A percentile compares a stretch with the other conserved stretches of the same genome.
phyloP scores from a whole-genome alignment of 192 early-diverging fungal species.

The Radiomyces spectabilis region DNA sequence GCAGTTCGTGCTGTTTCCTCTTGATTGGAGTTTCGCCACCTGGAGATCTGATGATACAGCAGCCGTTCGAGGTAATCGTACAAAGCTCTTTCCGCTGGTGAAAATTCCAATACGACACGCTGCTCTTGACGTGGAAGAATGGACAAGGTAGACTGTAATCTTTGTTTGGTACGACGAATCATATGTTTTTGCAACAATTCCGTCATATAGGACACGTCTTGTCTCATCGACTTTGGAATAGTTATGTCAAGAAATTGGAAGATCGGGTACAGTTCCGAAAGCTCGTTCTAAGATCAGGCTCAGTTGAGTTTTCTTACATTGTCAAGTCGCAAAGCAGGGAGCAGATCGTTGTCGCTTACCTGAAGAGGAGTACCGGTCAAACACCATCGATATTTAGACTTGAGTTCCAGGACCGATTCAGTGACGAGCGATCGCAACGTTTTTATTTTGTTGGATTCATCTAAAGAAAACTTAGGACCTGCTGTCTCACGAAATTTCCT shows the following conservation, averaged over 20 bases:
- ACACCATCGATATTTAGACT: slow-evolving; percentile 13
- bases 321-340: background rate
- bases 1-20: background rate
- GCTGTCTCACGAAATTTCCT: background rate
- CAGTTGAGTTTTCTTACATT: too few species aligned
- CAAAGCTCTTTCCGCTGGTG: slow-evolving; percentile 7
- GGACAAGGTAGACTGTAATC: background rate
- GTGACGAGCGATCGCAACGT: background rate
- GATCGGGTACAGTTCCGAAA: slow-evolving; percentile 8
- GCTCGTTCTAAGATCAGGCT: slow-evolving; percentile 5
- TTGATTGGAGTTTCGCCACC: background rate
- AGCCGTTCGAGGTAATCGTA: slow-evolving; percentile 16
- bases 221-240: background rate
- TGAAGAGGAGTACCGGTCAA: slow-evolving; percentile 17
- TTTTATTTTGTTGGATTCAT: slow-evolving; percentile 14
- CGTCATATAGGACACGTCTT: background rate
- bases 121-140: slow-evolving; percentile 3
- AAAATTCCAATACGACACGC: slow-evolving; percentile 9
- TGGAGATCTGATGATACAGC: slow-evolving; percentile 1
- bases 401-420: background rate
- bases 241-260: slow-evolving; percentile 2
- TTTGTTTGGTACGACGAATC: slow-evolving; percentile 11
- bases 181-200: slow-evolving; percentile 6
- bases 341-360: background rate
- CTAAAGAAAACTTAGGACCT: background rate